Evolutionary conservation across 2,329 filamentous ascomycete species (phyloP), one percentile per base, ranked within the genome.

Genomic region (Diaporthe longicolla): DNA sequence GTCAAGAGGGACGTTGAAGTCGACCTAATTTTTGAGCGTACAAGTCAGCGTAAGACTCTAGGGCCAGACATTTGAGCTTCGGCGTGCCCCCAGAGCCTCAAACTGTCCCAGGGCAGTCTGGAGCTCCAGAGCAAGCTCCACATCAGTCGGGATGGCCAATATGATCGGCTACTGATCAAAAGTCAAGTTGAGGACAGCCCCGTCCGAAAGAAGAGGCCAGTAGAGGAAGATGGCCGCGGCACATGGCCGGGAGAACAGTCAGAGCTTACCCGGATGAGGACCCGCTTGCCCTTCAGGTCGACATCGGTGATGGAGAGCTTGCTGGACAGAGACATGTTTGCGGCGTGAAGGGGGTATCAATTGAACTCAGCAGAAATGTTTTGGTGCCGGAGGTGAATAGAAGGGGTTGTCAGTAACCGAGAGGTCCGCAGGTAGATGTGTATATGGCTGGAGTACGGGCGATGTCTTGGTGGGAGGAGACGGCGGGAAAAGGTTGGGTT

Each of bases 1-100:
- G 83, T 99, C 95, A 82, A 99, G 95, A 77, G 97, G 97, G 73
- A 99, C 97, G 87, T 99, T 99, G 93, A 99, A 99, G 91, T 99
- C 97, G 85, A 99, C 96, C 95, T 98, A 81, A 69, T 71, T 45
- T 15, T 55, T 24, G 66, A 15, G 35, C 3, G 19, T 15, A 9
- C 63, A 32, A 70, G 73, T 81, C 78, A 80, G 81, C 50, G 59
- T 55, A 35, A 55, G 45, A 32, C 32, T 59, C 7, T 70, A 40
- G 75, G 55, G 57, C 10, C 15, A 35, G 17, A 8, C 19, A 29
- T 45, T 8, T 40, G 32, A 11, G 48, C 29, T 40, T 26, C 21
- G 24, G 21, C 37, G n/a, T 5, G 29, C 3, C 26, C 63, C 29
- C 13, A 17, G 50, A 11, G 15, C 11, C 19, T 9, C 63, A 29